Percentiles rank a stretch among this genome's conserved stretches.
Evolutionary conservation across 345 rosid genomes (phyloP).

Genomic region (Orychophragmus violaceus): DNA sequence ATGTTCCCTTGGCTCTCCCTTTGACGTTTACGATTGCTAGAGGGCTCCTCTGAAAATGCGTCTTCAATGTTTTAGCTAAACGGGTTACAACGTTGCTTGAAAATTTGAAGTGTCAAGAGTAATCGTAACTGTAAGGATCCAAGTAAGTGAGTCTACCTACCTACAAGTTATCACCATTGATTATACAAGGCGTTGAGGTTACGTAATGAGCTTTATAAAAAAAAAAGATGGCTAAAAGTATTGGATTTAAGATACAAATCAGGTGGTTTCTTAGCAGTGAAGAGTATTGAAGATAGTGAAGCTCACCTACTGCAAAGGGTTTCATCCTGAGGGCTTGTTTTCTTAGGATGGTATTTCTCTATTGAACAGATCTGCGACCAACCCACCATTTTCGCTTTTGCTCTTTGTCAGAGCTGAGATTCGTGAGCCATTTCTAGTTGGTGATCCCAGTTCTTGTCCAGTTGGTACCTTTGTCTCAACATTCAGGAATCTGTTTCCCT

Average conservation of each 20-base stretch:
- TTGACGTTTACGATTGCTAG: slow-evolving; percentile 79
- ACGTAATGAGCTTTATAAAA: neutral
- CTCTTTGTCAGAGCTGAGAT: slow-evolving; percentile 11
- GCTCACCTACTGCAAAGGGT: slow-evolving; percentile 71
- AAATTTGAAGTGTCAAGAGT: neutral
- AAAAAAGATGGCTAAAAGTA: neutral
- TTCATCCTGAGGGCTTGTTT: slow-evolving; percentile 82
- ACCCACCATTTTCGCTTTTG: slow-evolving; percentile 21
- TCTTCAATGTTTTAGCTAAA: slow-evolving; percentile 59
- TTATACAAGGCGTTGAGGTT: neutral
- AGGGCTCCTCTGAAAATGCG: slow-evolving; percentile 69
- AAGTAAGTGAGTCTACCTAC: neutral
- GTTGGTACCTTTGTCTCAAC: slow-evolving; percentile 15
- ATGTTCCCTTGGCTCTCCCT: slow-evolving; percentile 92
- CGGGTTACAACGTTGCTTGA: slow-evolving; percentile 70
- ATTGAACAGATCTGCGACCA: too few species aligned
- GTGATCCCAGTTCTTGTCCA: slow-evolving; percentile 22
- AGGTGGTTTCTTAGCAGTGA: slow-evolving; percentile 1
- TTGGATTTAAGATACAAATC: neutral
- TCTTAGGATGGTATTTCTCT: slow-evolving; percentile 75
- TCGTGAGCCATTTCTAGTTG: too few species aligned
- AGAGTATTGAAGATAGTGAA: neutral
- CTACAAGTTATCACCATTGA: neutral
- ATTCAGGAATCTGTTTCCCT: neutral
- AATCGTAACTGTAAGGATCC: neutral